These are phyloP conservation scores for Paragyromitra xinjiangensis DNA, from an alignment of 495 filamentous ascomycete genomes.

Conservation along the genomic window DNA sequence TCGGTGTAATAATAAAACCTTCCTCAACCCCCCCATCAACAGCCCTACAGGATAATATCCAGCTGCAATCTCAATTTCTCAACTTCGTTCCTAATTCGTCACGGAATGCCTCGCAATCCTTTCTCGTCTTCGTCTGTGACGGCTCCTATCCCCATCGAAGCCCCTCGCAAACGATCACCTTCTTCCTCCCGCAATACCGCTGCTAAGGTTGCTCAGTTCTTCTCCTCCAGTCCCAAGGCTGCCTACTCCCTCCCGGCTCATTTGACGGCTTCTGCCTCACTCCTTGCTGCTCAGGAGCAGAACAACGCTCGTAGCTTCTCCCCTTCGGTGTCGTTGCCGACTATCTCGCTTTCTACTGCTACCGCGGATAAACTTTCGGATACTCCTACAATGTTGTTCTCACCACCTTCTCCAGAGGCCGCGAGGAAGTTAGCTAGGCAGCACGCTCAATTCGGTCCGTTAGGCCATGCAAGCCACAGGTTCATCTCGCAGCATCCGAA, in stretches of 20 bases:
- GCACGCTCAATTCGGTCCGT: slow-evolving; percentile 91
- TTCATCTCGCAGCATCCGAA: slow-evolving; percentile 82
- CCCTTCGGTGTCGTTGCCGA: slow-evolving; percentile 80
- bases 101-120: slow-evolving; percentile 55
- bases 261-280: slow-evolving; percentile 64
- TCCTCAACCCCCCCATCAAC: not conserved
- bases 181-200: slow-evolving; percentile 68
- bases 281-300: slow-evolving; percentile 68
- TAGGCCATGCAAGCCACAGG: slow-evolving; percentile 78
- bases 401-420: slow-evolving; percentile 89
- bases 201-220: slow-evolving; percentile 66
- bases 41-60: slow-evolving; percentile 33
- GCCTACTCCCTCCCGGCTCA: slow-evolving; percentile 67
- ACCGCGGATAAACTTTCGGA: slow-evolving; percentile 71
- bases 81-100: slow-evolving; percentile 30
- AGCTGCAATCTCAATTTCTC: slow-evolving; percentile 45
- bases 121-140: slow-evolving; percentile 55
- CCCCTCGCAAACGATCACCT: slow-evolving; percentile 58
- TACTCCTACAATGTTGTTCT: slow-evolving; percentile 69
- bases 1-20: slow-evolving; percentile 32
- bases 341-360: slow-evolving; percentile 90
- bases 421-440: slow-evolving; percentile 74
- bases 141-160: slow-evolving; percentile 60
- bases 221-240: slow-evolving; percentile 73
- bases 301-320: slow-evolving; percentile 68